Evolutionary conservation across 2,329 filamentous ascomycete genomes (phyloP).

Genomic region (Calonectria pauciramosa): DNA sequence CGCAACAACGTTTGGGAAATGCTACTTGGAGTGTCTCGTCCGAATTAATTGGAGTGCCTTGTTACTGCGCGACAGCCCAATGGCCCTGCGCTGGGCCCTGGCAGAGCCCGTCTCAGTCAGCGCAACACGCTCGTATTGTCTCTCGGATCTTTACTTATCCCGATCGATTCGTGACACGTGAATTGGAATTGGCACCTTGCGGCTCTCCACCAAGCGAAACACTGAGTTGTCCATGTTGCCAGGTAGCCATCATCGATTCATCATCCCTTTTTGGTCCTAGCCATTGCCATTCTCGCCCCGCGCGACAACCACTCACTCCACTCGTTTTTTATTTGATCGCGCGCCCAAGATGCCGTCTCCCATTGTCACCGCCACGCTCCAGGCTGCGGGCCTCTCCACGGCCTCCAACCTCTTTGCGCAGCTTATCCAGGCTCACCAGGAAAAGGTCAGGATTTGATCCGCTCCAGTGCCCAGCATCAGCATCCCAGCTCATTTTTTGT

Average conservation of each 20-base stretch:
- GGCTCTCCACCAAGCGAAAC: conserved; percentile 4
- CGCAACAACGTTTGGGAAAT: neutral
- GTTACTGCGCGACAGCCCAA: neutral
- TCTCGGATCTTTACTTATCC: conserved; percentile 14
- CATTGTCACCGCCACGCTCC: conserved; percentile 66
- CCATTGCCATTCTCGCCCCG: neutral
- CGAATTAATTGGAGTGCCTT: neutral
- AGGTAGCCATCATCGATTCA: neutral
- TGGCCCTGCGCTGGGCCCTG: neutral
- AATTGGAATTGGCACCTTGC: neutral
- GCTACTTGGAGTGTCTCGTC: neutral
- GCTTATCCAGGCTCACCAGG: conserved; percentile 63
- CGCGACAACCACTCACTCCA: neutral
- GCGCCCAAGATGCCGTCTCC: conserved; percentile 59
- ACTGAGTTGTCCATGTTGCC: neutral
- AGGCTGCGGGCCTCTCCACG: conserved; percentile 65
- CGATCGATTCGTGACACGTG: neutral
- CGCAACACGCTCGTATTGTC: neutral
- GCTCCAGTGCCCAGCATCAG: neutral
- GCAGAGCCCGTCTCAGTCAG: neutral
- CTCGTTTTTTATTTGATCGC: neutral
- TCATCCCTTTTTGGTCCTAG: neutral
- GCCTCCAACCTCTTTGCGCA: conserved; percentile 69
- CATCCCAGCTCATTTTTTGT: too few species aligned
- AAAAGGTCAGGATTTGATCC: conserved; percentile 50